A percentile compares a stretch with the other conserved stretches of the same genome.
Evolutionary conservation across 2,329 filamentous ascomycete species (phyloP).

Genomic region (Magnaporthiopsis poae): DNA sequence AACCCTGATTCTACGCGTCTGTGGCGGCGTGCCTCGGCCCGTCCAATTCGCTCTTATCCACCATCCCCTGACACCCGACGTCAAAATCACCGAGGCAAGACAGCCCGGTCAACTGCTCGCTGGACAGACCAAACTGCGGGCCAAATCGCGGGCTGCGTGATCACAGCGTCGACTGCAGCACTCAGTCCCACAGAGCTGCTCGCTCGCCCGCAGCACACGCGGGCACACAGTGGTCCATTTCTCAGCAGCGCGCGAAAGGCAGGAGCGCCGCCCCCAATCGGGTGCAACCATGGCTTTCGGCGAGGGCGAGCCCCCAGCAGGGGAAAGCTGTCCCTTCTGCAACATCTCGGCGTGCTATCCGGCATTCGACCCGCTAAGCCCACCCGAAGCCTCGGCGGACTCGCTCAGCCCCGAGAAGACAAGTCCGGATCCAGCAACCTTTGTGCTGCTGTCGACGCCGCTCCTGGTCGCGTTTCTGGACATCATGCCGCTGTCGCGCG

Average conservation of each 20-base stretch:
- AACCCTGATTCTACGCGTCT: not conserved
- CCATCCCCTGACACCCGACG: too few species aligned
- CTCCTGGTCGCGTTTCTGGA: conserved; percentile 80
- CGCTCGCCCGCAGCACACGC: not conserved
- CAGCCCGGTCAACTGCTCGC: not conserved
- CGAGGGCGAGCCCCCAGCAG: conserved; percentile 5
- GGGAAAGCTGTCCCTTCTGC: conserved; percentile 50
- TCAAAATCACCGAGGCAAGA: too few species aligned
- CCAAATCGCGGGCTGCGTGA: not conserved
- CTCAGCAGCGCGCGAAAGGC: not conserved
- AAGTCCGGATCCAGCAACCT: conserved; percentile 35
- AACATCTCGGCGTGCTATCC: conserved; percentile 41
- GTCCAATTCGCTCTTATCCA: not conserved
- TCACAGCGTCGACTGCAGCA: too few species aligned
- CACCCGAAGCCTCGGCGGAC: conserved; percentile 29
- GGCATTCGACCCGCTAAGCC: conserved; percentile 34
- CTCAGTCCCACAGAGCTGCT: too few species aligned
- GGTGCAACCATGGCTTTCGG: not conserved
- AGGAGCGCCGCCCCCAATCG: not conserved
- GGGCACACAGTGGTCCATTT: not conserved
- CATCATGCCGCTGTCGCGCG: conserved; percentile 75
- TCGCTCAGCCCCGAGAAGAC: conserved; percentile 25
- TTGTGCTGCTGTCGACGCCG: conserved; percentile 67
- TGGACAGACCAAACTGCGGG: not conserved
- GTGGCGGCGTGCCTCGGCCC: not conserved